Conservation (phyloP, 2,329 filamentous ascomycete genomes). For the Aspergillus novofumigatus region DNA sequence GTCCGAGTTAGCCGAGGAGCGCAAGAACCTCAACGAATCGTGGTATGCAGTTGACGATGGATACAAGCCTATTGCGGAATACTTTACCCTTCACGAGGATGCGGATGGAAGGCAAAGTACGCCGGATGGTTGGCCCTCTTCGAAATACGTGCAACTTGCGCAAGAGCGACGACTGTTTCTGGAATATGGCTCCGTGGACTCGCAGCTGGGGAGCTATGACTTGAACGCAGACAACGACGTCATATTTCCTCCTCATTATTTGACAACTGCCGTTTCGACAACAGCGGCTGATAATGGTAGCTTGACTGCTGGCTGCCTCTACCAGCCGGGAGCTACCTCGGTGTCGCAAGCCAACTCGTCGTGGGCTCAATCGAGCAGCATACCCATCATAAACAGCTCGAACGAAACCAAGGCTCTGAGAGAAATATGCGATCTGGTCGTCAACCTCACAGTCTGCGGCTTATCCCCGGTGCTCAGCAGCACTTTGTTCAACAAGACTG, state of each 20-base stretch:
- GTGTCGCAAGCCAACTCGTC: constrained; percentile 50
- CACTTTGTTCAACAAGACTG: constrained; percentile 51
- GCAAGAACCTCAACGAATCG: constrained; percentile 53
- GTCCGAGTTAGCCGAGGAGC: constrained; percentile 45
- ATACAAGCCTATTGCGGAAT: constrained; percentile 48
- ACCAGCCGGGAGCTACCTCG: constrained; percentile 38
- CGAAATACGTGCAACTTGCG: constrained; percentile 54
- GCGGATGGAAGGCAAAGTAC: constrained; percentile 43
- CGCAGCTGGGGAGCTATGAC: constrained; percentile 55
- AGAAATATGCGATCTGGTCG: constrained; percentile 31
- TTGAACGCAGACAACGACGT: constrained; percentile 46
- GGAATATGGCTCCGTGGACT: constrained; percentile 54
- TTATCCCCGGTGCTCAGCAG: constrained; percentile 57
- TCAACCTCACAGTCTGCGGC: constrained; percentile 52
- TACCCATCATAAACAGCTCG: constrained; percentile 26
- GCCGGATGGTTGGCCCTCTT: constrained; percentile 61
- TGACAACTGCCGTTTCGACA: constrained; percentile 37
- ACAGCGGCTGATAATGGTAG: constrained; percentile 35
- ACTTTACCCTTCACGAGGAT: constrained; percentile 45
- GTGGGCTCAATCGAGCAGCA: constrained; percentile 42
- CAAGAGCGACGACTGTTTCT: constrained; percentile 52
- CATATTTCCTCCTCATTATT: constrained; percentile 50
- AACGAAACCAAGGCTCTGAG: constrained; percentile 23
- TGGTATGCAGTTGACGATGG: constrained; percentile 49
- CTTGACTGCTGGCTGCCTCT: constrained; percentile 53